Conservation (phyloP, 2,329 filamentous ascomycete genomes). For the Gaeumannomyces sp. region DNA sequence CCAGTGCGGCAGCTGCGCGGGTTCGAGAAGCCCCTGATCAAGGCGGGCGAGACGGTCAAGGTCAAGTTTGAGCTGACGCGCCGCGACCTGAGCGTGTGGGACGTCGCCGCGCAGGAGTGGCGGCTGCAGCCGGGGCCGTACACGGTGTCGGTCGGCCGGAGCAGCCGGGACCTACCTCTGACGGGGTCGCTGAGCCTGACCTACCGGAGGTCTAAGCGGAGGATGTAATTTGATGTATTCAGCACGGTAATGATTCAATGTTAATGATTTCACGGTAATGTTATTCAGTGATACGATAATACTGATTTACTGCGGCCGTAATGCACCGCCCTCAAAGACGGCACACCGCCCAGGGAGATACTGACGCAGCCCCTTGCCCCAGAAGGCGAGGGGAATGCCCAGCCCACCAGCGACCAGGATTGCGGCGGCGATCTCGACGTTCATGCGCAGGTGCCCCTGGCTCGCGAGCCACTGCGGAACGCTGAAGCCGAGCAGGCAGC, state of each 20-base stretch:
- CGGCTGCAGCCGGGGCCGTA: slow-evolving; percentile 36
- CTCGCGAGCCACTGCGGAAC: slow-evolving; percentile 13
- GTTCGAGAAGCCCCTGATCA: slow-evolving; percentile 50
- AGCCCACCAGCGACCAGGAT: slow-evolving; percentile 16
- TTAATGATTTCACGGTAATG: too few relatives aligned
- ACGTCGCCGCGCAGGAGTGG: slow-evolving; percentile 52
- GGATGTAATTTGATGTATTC: too few relatives aligned
- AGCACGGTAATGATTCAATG: too few relatives aligned
- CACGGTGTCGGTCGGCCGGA: slow-evolving; percentile 35
- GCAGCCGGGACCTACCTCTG: slow-evolving; percentile 39
- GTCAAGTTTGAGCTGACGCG: slow-evolving; percentile 47
- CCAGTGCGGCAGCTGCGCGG: slow-evolving; percentile 53
- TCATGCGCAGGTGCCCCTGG: slow-evolving; percentile 12
- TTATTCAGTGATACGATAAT: too few relatives aligned
- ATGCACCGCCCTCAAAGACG: slow-evolving; percentile 17
- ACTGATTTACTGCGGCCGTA: slow-evolving; percentile 20
- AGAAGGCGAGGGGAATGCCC: slow-evolving; percentile 21
- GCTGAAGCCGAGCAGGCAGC: slow-evolving; percentile 14
- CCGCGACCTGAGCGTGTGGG: slow-evolving; percentile 58
- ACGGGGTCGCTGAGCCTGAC: not conserved
- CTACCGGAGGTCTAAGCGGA: too few relatives aligned
- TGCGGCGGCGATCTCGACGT: slow-evolving; percentile 14
- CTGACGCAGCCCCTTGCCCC: slow-evolving; percentile 21
- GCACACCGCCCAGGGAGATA: slow-evolving; percentile 19
- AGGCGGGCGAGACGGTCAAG: slow-evolving; percentile 32